phyloP scores from a whole-genome alignment of 192 early-diverging fungal species.

The Dissophora ornata region DNA sequence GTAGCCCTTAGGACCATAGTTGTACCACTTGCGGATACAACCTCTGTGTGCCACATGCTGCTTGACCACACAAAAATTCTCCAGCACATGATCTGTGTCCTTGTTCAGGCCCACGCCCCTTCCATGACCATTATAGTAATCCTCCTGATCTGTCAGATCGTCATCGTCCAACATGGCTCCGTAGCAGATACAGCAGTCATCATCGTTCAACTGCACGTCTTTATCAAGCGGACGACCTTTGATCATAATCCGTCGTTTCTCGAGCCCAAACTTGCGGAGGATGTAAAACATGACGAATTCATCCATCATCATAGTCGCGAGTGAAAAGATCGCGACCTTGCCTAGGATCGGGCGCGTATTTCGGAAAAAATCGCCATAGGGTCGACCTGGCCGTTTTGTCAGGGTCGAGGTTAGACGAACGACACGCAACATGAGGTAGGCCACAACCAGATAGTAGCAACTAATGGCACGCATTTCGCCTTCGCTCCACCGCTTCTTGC shows the following conservation, averaged over 20 bases:
- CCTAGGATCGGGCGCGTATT: slow-evolving; percentile 47
- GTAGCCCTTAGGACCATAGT: slow-evolving; percentile 51
- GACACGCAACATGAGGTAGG: slow-evolving; percentile 51
- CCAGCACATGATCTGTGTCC: slow-evolving; percentile 47
- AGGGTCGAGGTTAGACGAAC: slow-evolving; percentile 40
- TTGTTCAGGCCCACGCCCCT: slow-evolving; percentile 1
- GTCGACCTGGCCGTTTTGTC: slow-evolving; percentile 43
- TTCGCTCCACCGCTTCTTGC: slow-evolving; percentile 52
- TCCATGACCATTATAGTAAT: slow-evolving; percentile 1
- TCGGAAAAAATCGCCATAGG: slow-evolving; percentile 53
- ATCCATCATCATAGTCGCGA: slow-evolving; percentile 43
- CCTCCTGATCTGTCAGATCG: slow-evolving; percentile 12
- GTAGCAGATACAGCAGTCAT: slow-evolving; percentile 54
- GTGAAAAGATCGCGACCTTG: slow-evolving; percentile 36
- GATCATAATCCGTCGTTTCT: slow-evolving; percentile 44
- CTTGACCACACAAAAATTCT: slow-evolving; percentile 48
- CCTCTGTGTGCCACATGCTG: slow-evolving; percentile 52
- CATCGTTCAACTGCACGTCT: slow-evolving; percentile 23
- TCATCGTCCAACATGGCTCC: slow-evolving; percentile 55
- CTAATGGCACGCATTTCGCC: slow-evolving; percentile 52
- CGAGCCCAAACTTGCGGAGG: slow-evolving; percentile 53
- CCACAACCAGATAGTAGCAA: slow-evolving; percentile 48
- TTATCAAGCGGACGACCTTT: slow-evolving; percentile 43
- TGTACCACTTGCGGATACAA: slow-evolving; percentile 53
- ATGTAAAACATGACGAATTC: slow-evolving; percentile 55